Conservation (phyloP, 1,284 basidiomycete genomes). For the Ganoderma meredithae region DNA sequence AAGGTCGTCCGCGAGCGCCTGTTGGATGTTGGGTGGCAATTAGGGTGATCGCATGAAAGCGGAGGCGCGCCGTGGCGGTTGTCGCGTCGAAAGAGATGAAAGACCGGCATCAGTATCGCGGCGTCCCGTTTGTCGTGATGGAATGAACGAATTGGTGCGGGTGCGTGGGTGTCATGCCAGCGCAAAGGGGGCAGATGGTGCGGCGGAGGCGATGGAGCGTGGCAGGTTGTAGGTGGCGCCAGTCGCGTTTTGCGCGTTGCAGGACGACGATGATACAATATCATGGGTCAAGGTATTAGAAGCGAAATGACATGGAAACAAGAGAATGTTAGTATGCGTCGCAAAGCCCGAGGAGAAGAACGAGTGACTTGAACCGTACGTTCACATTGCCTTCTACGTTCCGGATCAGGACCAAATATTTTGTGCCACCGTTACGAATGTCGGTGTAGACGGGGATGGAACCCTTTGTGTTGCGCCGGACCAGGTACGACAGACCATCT, state of each 20-base stretch:
- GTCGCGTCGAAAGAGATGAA: neutral
- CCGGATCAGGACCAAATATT: slow-evolving; percentile 55
- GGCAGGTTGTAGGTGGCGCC: neutral
- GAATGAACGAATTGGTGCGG: slow-evolving; percentile 15
- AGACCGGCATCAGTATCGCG: neutral
- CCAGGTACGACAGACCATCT: slow-evolving; percentile 55
- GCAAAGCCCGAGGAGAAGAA: slow-evolving; percentile 17
- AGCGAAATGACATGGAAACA: neutral
- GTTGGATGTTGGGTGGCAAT: slow-evolving; percentile 18
- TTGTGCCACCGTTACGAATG: slow-evolving; percentile 67
- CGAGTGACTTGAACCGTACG: slow-evolving; percentile 40
- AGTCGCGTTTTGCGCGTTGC: neutral
- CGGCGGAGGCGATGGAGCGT: neutral
- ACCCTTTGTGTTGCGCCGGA: slow-evolving; percentile 68
- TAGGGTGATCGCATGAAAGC: neutral
- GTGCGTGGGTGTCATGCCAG: neutral
- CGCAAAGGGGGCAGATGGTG: neutral
- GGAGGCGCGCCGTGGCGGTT: neutral
- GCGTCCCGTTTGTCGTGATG: slow-evolving; percentile 11
- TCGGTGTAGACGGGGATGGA: slow-evolving; percentile 78
- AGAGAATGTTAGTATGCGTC: slow-evolving; percentile 18
- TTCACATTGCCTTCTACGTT: slow-evolving; percentile 55
- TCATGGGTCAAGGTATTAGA: slow-evolving; percentile 1
- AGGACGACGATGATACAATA: slow-evolving; percentile 1
- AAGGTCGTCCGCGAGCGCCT: slow-evolving; percentile 65